These are phyloP conservation scores for Acer campestre DNA, from an alignment of 345 rosid genomes.

Conservation along the genomic window DNA sequence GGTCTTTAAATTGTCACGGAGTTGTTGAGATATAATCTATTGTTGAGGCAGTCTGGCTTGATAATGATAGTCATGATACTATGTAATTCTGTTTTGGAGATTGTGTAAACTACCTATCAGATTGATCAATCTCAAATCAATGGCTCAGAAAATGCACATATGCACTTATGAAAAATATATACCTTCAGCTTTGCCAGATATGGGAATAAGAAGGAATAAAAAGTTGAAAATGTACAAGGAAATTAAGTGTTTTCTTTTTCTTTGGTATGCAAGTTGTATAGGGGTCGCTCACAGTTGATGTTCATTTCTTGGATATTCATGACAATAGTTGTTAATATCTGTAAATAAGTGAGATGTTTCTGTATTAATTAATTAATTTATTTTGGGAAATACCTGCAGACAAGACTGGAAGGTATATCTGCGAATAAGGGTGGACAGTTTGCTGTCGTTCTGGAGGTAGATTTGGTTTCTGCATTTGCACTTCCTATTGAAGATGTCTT, in stretches of 20 bases:
- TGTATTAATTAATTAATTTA: background rate
- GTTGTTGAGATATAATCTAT: background rate
- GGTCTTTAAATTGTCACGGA: background rate
- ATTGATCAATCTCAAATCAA: background rate
- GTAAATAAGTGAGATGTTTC: background rate
- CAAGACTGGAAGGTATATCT: conserved; percentile 72
- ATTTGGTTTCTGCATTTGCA: conserved; percentile 13
- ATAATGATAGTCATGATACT: no score
- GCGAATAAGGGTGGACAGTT: conserved; percentile 58
- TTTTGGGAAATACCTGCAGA: conserved; percentile 39
- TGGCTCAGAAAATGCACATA: background rate
- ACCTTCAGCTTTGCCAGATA: background rate
- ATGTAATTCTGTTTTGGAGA: background rate
- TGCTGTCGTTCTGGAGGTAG: conserved; percentile 82
- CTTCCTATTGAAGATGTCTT: background rate
- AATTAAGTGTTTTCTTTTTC: background rate
- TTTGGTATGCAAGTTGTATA: background rate
- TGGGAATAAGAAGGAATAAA: background rate
- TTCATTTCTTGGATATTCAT: background rate
- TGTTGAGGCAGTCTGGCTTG: background rate
- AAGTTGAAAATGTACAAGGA: background rate
- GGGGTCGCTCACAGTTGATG: background rate
- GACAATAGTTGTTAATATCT: background rate
- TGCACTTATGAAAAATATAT: background rate
- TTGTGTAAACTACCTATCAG: background rate